Evolutionary conservation across 2,329 filamentous ascomycete species (phyloP).

Genomic region (Paecilomyces variotii): DNA sequence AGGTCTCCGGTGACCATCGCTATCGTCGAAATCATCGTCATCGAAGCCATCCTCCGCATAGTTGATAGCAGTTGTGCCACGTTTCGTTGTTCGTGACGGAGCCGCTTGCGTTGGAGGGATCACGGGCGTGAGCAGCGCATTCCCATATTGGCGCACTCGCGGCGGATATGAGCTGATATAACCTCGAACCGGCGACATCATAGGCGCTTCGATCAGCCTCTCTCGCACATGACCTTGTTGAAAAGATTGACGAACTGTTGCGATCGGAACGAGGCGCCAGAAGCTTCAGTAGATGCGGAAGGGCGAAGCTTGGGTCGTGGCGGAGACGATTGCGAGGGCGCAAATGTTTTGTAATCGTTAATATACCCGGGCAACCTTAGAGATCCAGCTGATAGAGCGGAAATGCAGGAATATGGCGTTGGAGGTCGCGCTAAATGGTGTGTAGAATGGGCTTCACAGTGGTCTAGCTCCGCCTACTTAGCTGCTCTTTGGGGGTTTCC

Average conservation of each 20-base stretch:
- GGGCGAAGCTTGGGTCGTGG: neutral
- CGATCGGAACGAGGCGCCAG: neutral
- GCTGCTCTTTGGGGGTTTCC: neutral
- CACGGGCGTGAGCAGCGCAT: constrained; percentile 81
- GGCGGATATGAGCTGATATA: constrained; percentile 89
- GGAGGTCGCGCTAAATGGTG: neutral
- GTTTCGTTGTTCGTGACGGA: constrained; percentile 82
- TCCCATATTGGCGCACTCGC: constrained; percentile 80
- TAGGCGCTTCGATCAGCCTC: constrained; percentile 23
- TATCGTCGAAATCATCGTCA: constrained; percentile 54
- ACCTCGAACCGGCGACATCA: constrained; percentile 63
- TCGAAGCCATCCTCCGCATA: constrained; percentile 96
- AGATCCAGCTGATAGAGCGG: neutral
- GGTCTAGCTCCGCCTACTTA: neutral
- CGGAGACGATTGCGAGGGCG: neutral
- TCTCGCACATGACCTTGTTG: constrained; percentile 27
- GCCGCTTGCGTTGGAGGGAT: constrained; percentile 61
- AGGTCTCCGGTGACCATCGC: constrained; percentile 62
- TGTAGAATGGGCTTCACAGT: neutral
- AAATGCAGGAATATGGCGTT: neutral
- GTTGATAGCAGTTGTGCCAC: constrained; percentile 92
- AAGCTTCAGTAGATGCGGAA: neutral
- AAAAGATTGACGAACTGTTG: neutral
- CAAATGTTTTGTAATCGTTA: neutral
- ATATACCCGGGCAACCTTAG: neutral